A percentile compares a stretch with the other conserved stretches of the same genome.
These are phyloP conservation scores for Epichloe festucae DNA, from an alignment of 2,329 filamentous ascomycete genomes.

Conservation along the genomic window DNA sequence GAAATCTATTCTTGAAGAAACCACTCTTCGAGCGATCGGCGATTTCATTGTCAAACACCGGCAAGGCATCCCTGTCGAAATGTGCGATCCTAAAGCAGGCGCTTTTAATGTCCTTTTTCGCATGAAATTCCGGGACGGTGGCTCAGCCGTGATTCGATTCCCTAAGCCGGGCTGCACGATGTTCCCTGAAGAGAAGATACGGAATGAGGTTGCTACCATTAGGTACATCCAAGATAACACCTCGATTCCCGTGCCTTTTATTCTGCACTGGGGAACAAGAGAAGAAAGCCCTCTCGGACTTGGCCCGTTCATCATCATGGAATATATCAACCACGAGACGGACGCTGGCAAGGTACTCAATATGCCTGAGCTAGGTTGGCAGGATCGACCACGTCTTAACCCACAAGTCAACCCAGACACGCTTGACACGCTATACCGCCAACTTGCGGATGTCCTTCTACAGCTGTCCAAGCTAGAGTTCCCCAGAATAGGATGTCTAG, in stretches of 20 bases:
- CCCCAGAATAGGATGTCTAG: background rate
- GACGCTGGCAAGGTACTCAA: too few relatives aligned
- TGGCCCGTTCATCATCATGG: slow-evolving; percentile 8
- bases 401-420: background rate
- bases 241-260: slow-evolving; percentile 5
- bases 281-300: slow-evolving; percentile 7
- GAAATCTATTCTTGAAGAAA: too few relatives aligned
- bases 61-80: background rate
- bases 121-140: slow-evolving; percentile 5
- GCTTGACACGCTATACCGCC: background rate
- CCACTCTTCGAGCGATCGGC: too few relatives aligned
- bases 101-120: slow-evolving; percentile 5
- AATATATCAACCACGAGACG: slow-evolving; percentile 6
- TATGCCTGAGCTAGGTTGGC: too few relatives aligned
- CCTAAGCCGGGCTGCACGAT: slow-evolving; percentile 3
- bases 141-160: slow-evolving; percentile 5
- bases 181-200: slow-evolving; percentile 8
- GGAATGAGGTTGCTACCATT: slow-evolving; percentile 7
- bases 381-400: too few relatives aligned
- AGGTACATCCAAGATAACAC: slow-evolving; percentile 7
- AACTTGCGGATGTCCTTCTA: slow-evolving; percentile 1
- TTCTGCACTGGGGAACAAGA: slow-evolving; percentile 6
- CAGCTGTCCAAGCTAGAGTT: slow-evolving; percentile 2
- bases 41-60: slow-evolving; percentile 4
- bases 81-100: slow-evolving; percentile 2